Conservation (phyloP, 352 stramenopile species). For the Peronospora tabacina region DNA sequence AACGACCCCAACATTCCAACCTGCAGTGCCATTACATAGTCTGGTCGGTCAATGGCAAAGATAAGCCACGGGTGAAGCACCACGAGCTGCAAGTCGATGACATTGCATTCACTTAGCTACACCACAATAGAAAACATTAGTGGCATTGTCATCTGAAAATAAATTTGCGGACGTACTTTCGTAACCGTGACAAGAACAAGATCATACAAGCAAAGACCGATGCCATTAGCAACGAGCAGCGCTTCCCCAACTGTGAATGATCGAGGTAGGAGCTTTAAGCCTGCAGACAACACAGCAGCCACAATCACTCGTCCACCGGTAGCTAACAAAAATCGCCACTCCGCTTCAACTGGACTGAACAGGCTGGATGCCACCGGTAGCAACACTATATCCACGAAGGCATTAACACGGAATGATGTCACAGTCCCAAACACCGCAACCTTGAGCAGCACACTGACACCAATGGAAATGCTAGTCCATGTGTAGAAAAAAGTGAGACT, state of each 20-base stretch:
- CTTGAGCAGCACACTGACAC: conserved; percentile 41
- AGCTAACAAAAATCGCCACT: conserved; percentile 31
- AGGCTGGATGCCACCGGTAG: conserved; percentile 24
- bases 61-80: conserved; percentile 25
- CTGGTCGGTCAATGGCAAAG: conserved; percentile 29
- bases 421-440: conserved; percentile 31
- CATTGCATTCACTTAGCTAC: conserved; percentile 24
- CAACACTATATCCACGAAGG: conserved; percentile 37
- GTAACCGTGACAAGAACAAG: conserved; percentile 35
- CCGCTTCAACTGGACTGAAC: conserved; percentile 28
- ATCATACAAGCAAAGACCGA: conserved; percentile 48
- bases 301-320: conserved; percentile 30
- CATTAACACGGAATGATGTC: conserved; percentile 28
- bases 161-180: conserved; percentile 23
- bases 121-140: background rate
- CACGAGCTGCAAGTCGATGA: conserved; percentile 9
- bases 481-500: conserved; percentile 47
- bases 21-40: conserved; percentile 49
- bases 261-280: conserved; percentile 34
- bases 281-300: conserved; percentile 32
- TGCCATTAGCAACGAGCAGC: conserved; percentile 50
- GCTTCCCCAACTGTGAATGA: conserved; percentile 77
- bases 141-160: background rate
- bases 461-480: conserved; percentile 46
- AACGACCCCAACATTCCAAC: conserved; percentile 46